phyloP scores from a whole-genome alignment of 1,284 basidiomycete species.

The Rhodotorula glutinis region DNA sequence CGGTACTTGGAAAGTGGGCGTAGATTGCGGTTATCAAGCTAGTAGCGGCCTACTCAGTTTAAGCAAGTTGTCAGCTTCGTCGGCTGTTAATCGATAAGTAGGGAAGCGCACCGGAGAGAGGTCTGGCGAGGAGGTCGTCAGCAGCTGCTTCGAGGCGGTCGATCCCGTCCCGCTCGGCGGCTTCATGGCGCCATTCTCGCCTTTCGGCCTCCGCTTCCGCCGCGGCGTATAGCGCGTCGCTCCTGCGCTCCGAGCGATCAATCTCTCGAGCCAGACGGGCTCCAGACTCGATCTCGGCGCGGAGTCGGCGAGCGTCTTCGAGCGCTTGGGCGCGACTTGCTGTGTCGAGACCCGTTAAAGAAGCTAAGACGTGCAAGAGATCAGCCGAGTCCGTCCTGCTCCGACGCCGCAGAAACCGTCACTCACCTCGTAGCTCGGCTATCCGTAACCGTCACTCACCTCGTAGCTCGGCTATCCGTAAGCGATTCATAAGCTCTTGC shows the following conservation, averaged over 20 bases:
- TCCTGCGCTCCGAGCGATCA: constrained; percentile 8
- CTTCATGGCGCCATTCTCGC: constrained; percentile 11
- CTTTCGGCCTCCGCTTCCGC: background rate
- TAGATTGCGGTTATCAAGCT: background rate
- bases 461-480: constrained; percentile 20
- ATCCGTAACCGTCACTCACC: constrained; percentile 8
- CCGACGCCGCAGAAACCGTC: no score
- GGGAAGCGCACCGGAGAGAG: no score
- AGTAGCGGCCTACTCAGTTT: no score
- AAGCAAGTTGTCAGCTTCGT: no score
- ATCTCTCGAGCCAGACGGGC: background rate
- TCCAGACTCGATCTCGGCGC: constrained; percentile 8
- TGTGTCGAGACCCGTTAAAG: constrained; percentile 13
- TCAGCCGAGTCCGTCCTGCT: no score
- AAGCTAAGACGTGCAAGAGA: background rate
- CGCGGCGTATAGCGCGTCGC: constrained; percentile 8
- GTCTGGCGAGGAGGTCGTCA: no score
- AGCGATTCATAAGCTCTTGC: constrained; percentile 15
- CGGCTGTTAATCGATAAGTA: no score
- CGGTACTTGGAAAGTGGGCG: constrained; percentile 50
- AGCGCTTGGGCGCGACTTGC: constrained; percentile 17
- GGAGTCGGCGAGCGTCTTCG: constrained; percentile 23
- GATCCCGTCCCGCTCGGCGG: constrained; percentile 7
- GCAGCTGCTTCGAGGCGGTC: no score
- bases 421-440: constrained; percentile 10